A percentile compares a stretch with the other conserved stretches of the same genome.
These are phyloP conservation scores for Neoboletus subvelutipes DNA, from an alignment of 768 basidiomycete species.

Conservation along the genomic window DNA sequence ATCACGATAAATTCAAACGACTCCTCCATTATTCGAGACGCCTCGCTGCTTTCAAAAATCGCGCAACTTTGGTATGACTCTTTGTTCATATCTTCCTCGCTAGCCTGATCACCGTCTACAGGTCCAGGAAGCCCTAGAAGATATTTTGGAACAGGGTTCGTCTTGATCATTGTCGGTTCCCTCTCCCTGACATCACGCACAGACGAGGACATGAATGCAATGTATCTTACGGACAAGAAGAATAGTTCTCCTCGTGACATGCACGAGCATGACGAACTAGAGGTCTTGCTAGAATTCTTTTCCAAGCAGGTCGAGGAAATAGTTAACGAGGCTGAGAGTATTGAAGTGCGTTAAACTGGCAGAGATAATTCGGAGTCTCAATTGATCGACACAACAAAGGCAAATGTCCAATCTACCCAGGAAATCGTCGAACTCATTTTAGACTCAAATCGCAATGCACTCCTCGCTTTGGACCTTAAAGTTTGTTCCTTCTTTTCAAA, in stretches of 20 bases:
- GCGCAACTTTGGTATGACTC: conserved; percentile 70
- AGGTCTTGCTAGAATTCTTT: conserved; percentile 91
- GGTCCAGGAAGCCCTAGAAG: conserved; percentile 89
- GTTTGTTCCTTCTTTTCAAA: conserved; percentile 36
- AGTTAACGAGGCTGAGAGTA: conserved; percentile 88
- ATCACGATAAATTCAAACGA: conserved; percentile 90
- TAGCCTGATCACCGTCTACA: conserved; percentile 31
- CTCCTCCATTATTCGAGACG: conserved; percentile 90
- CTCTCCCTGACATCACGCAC: conserved; percentile 5
- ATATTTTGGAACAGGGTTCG: conserved; percentile 85
- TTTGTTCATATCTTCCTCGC: neutral
- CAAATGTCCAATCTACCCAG: conserved; percentile 94
- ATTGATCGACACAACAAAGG: conserved; percentile 34
- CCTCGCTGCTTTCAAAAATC: conserved; percentile 84
- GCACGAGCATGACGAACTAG: conserved; percentile 90
- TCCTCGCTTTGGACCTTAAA: conserved; percentile 89
- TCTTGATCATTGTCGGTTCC: neutral
- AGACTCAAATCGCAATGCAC: conserved; percentile 91
- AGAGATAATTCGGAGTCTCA: neutral
- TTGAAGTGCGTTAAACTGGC: conserved; percentile 52
- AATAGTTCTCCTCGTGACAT: conserved; percentile 55
- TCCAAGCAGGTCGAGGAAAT: conserved; percentile 97
- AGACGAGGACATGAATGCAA: conserved; percentile 94
- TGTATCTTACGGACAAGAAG: conserved; percentile 91
- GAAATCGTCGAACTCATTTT: conserved; percentile 97